phyloP scores from a whole-genome alignment of 345 rosid species.

The Eucalyptus polybractea region DNA sequence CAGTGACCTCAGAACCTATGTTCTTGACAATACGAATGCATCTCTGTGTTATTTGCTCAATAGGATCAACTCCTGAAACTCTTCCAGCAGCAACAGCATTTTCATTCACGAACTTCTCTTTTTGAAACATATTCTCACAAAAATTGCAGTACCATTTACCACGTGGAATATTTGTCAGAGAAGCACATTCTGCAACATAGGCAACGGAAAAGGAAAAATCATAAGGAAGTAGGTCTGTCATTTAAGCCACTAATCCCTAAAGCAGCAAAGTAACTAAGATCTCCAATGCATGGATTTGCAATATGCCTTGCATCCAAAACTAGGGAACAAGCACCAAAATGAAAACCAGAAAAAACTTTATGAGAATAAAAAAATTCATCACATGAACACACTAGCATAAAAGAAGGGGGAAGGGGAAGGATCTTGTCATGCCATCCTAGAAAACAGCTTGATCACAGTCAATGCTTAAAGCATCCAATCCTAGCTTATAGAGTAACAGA shows the following conservation, averaged over 20 bases:
- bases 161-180: conserved; percentile 52
- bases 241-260: background rate
- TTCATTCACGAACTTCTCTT: conserved; percentile 49
- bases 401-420: background rate
- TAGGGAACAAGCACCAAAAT: background rate
- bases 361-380: background rate
- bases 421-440: background rate
- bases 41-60: conserved; percentile 67
- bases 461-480: background rate
- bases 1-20: conserved; percentile 64
- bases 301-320: background rate
- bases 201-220: conserved; percentile 3
- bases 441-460: background rate
- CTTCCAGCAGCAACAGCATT: conserved; percentile 84
- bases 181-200: conserved; percentile 56
- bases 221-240: background rate
- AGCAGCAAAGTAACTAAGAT: background rate
- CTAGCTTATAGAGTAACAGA: background rate
- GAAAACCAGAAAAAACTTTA: background rate
- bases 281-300: background rate
- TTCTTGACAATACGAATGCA: conserved; percentile 86
- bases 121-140: conserved; percentile 58
- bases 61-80: conserved; percentile 66
- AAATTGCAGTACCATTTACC: conserved; percentile 90
- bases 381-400: background rate